These are phyloP conservation scores for Gyrodon lividus DNA, from an alignment of 768 basidiomycete genomes.

Conservation along the genomic window DNA sequence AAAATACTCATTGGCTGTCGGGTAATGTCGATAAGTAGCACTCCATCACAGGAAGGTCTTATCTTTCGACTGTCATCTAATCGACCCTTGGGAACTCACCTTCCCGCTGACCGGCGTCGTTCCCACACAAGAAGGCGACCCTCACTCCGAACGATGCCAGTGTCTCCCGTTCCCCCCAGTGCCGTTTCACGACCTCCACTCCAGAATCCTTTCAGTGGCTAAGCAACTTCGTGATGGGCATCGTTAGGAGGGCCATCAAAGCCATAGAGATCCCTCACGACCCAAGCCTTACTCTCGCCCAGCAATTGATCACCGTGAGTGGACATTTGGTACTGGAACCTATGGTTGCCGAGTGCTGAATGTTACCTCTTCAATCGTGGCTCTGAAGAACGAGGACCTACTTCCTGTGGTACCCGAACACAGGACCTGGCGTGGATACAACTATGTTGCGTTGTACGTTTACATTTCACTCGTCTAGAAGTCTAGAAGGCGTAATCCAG, in stretches of 20 bases:
- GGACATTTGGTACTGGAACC: constrained; percentile 4
- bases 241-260: constrained; percentile 24
- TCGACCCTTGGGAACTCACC: neutral
- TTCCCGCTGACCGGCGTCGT: neutral
- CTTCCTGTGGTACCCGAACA: constrained; percentile 63
- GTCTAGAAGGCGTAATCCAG: neutral
- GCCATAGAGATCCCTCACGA: constrained; percentile 54
- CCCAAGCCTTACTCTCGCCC: constrained; percentile 49
- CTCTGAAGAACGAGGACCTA: constrained; percentile 64
- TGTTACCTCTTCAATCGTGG: constrained; percentile 14
- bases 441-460: constrained; percentile 65
- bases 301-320: constrained; percentile 59
- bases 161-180: neutral
- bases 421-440: constrained; percentile 62
- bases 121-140: constrained; percentile 3
- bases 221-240: constrained; percentile 18
- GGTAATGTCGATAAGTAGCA: too few species aligned
- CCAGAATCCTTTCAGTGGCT: neutral
- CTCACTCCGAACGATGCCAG: neutral
- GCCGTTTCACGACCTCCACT: neutral
- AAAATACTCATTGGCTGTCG: too few species aligned
- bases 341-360: neutral
- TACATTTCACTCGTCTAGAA: neutral
- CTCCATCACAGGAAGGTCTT: too few species aligned
- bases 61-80: neutral